Evolutionary conservation across 768 basidiomycete species (phyloP).

Genomic region (Tricholoma furcatifolium): DNA sequence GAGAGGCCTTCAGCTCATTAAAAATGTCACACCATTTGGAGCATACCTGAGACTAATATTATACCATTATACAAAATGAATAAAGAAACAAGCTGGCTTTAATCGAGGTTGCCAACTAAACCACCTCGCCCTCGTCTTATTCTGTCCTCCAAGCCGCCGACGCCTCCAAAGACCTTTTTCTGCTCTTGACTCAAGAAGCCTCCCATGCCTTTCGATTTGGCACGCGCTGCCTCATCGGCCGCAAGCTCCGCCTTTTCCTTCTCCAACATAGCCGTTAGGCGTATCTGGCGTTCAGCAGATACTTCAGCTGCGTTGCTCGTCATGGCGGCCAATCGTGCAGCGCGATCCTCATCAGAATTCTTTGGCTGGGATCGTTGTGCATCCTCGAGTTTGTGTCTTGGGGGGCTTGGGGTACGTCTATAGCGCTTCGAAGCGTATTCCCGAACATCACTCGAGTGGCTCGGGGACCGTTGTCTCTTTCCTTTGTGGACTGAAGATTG

Average conservation of each 20-base stretch:
- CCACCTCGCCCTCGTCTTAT: slow-evolving; percentile 71
- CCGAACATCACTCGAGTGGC: slow-evolving; percentile 26
- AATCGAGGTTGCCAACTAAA: slow-evolving; percentile 66
- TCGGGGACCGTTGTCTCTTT: slow-evolving; percentile 40
- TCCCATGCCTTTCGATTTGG: slow-evolving; percentile 76
- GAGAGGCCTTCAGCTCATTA: no score
- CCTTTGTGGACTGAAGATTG: slow-evolving; percentile 27
- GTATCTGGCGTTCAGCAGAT: slow-evolving; percentile 67
- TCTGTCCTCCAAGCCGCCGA: slow-evolving; percentile 76
- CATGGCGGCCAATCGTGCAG: slow-evolving; percentile 92
- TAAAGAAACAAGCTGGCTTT: slow-evolving; percentile 10
- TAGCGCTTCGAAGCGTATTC: slow-evolving; percentile 43
- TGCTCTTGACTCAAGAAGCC: slow-evolving; percentile 80
- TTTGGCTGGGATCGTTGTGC: slow-evolving; percentile 17
- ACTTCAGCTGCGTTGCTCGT: slow-evolving; percentile 65
- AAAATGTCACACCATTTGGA: no score
- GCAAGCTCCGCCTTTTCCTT: slow-evolving; percentile 79
- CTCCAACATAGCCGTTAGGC: slow-evolving; percentile 65
- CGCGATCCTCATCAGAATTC: slow-evolving; percentile 52
- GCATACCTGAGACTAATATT: no score
- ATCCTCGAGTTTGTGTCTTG: slow-evolving; percentile 25
- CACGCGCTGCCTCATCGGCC: slow-evolving; percentile 64
- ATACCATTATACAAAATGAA: not conserved
- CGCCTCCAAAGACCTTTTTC: slow-evolving; percentile 81
- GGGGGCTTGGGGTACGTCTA: slow-evolving; percentile 38